These are phyloP conservation scores for Epichloe gansuensis DNA, from an alignment of 2,329 filamentous ascomycete genomes.

Conservation along the genomic window DNA sequence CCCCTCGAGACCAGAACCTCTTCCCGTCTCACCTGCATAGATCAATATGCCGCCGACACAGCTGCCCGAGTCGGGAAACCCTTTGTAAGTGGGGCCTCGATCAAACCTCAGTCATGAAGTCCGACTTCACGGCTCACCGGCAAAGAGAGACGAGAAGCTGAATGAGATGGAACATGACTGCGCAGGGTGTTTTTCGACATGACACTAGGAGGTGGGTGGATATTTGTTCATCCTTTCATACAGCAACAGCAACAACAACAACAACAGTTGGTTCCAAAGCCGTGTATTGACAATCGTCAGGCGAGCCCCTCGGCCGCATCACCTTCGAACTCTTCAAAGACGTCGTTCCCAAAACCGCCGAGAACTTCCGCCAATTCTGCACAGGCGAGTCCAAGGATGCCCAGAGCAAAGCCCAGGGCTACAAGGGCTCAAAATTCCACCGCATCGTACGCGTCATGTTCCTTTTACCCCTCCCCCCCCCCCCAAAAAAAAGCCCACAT, in stretches of 20 bases:
- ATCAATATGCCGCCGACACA: slow-evolving; percentile 30
- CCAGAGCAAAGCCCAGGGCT: slow-evolving; percentile 70
- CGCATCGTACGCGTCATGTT: slow-evolving; percentile 54
- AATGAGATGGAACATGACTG: neutral
- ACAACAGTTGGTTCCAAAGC: no score
- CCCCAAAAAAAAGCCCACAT: neutral
- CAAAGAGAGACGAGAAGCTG: neutral
- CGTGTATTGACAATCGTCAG: slow-evolving; percentile 27
- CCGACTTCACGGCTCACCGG: neutral
- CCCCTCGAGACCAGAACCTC: neutral
- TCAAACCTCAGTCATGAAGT: neutral
- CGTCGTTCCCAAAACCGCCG: slow-evolving; percentile 73
- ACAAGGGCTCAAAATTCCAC: slow-evolving; percentile 91
- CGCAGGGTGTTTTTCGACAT: slow-evolving; percentile 61
- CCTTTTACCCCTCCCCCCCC: neutral
- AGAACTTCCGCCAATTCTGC: slow-evolving; percentile 96
- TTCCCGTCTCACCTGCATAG: neutral
- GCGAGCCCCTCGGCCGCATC: slow-evolving; percentile 73
- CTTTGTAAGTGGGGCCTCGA: slow-evolving; percentile 25
- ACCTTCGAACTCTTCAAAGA: slow-evolving; percentile 85
- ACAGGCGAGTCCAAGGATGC: slow-evolving; percentile 80
- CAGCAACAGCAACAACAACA: no score
- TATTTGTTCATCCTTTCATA: neutral
- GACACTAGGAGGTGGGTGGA: slow-evolving; percentile 56
- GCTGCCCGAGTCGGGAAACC: slow-evolving; percentile 34